Base-by-base conservation (phyloP, 768 basidiomycete genomes). In the Vararia minispora region DNA sequence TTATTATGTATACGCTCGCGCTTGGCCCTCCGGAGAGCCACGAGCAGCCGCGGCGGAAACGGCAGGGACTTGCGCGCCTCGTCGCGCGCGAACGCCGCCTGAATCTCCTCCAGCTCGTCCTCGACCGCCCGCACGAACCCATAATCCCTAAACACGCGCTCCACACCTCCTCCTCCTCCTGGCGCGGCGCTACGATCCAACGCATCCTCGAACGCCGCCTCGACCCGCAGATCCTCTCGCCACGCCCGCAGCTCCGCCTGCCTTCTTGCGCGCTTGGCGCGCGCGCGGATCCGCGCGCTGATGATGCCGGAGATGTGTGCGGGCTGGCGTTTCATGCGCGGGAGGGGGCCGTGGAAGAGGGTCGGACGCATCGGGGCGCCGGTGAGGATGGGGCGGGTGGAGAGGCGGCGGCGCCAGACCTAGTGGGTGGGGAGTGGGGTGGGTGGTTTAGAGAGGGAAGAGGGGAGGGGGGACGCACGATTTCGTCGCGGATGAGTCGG, bases 291-390 rank as follows among this genome's bases (percentile, higher is more conserved):
- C 2, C 79, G 62, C 12, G 60, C 57, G 28, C 60, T 53, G 24
- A 92, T 84, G 63, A 90, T 86, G 54, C 72, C 69, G 2, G 72
- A 66, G 31, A 90, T 71, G n/a, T 69, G 63, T 4, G 59, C 48
- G 0, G 92, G 91, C 45, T 94, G 88, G 1, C 85, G 87, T 28
- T 69, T 74, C 48, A 95, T 61, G 0, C 85, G 74, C 0, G 88
- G 88, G 11, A 95, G 68, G 1, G 88, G 85, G 0, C 60, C 65
- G 52, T 88, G 74, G 57, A 59, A 73, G 6, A 72, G 36, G 0
- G 79, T 66, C 0, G 87, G 71, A 9, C 73, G 74, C n/a, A 88
- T 53, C 53, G 73, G 72, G 2, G 66, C 69, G 4, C 87, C 83
- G 6, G 84, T 88, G 42, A 88, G 57, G 24, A 80, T 76, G 10